These are phyloP conservation scores for Zalaria sp. DNA, from an alignment of 2,329 filamentous ascomycete genomes.

Conservation along the genomic window DNA sequence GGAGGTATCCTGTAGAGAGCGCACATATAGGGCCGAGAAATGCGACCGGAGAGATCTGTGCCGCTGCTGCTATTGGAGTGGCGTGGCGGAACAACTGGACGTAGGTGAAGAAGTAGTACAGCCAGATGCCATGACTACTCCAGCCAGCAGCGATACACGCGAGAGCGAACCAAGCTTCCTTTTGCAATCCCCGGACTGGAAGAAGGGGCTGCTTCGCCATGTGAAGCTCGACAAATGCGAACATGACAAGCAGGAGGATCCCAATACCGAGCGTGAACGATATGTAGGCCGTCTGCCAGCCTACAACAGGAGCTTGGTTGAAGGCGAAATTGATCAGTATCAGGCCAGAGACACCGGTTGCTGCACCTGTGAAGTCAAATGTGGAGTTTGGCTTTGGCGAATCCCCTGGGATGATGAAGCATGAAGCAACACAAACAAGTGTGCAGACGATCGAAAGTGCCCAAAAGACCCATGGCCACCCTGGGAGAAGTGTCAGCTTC, in stretches of 20 bases:
- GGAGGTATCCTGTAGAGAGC: slow-evolving; percentile 18
- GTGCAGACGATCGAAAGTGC: slow-evolving; percentile 14
- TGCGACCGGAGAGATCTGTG: slow-evolving; percentile 25
- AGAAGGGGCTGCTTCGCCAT: slow-evolving; percentile 10
- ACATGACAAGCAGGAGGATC: slow-evolving; percentile 13
- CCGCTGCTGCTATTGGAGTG: slow-evolving; percentile 2
- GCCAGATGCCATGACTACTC: slow-evolving; percentile 19
- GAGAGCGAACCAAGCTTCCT: slow-evolving; percentile 13
- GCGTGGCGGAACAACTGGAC: slow-evolving; percentile 1
- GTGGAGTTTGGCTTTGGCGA: slow-evolving; percentile 5
- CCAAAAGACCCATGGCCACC: slow-evolving; percentile 22
- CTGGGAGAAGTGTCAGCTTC: slow-evolving; percentile 9
- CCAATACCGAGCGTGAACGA: slow-evolving; percentile 17
- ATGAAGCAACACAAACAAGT: slow-evolving; percentile 10
- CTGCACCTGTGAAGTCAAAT: slow-evolving; percentile 15
- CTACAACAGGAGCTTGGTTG: slow-evolving; percentile 18
- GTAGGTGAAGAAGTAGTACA: slow-evolving; percentile 10
- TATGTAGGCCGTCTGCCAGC: slow-evolving; percentile 15
- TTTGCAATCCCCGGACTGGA: slow-evolving; percentile 12
- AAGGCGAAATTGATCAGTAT: slow-evolving; percentile 18
- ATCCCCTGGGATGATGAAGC: slow-evolving; percentile 12
- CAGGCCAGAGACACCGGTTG: slow-evolving; percentile 15
- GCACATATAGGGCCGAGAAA: slow-evolving; percentile 29
- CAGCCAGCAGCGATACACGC: slow-evolving; percentile 16
- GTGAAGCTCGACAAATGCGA: slow-evolving; percentile 16